These are phyloP conservation scores for Corylus heterophylla DNA, from an alignment of 306 rosid genomes.

Conservation along the genomic window DNA sequence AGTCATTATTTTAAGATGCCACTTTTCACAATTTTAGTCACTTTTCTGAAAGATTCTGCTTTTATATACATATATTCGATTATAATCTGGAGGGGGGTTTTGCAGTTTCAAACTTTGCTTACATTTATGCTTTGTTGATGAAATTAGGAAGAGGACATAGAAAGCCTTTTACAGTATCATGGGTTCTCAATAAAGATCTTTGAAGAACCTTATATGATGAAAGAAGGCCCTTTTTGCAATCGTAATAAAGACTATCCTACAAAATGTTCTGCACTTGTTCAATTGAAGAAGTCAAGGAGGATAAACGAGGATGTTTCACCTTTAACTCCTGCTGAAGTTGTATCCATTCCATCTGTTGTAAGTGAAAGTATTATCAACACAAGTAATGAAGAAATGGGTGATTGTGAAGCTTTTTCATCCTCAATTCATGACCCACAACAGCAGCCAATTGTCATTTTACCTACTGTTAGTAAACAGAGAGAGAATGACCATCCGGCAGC, in stretches of 20 bases:
- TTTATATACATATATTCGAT: neutral
- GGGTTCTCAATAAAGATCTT: conserved; percentile 69
- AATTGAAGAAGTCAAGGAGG: conserved; percentile 61
- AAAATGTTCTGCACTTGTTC: conserved; percentile 82
- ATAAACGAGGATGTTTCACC: conserved; percentile 59
- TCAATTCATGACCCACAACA: conserved; percentile 43
- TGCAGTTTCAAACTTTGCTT: conserved; percentile 28
- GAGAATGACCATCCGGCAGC: conserved; percentile 33
- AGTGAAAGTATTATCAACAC: conserved; percentile 36
- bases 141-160: conserved; percentile 81
- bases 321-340: conserved; percentile 41
- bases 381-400: conserved; percentile 59
- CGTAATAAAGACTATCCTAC: conserved; percentile 74
- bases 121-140: conserved; percentile 27
- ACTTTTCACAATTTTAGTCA: no score
- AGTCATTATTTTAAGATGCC: no score
- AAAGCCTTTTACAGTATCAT: conserved; percentile 73
- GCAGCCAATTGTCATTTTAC: conserved; percentile 37
- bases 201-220: conserved; percentile 84
- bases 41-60: no score
- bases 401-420: conserved; percentile 38
- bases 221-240: conserved; percentile 83
- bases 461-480: conserved; percentile 28
- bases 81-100: neutral
- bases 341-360: conserved; percentile 34